phyloP scores from a whole-genome alignment of 2,329 filamentous ascomycete species.

The Alternaria sp. region DNA sequence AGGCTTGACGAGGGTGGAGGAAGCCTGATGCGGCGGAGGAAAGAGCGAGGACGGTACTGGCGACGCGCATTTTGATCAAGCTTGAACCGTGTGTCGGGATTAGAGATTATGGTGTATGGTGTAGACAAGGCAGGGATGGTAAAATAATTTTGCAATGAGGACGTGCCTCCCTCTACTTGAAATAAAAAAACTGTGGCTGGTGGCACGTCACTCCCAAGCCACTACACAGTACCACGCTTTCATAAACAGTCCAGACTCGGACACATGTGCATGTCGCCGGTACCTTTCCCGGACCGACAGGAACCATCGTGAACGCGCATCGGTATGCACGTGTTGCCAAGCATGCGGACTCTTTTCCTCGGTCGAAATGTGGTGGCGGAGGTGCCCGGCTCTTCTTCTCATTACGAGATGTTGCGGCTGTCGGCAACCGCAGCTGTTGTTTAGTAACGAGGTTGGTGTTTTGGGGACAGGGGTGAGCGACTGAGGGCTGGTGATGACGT shows the following conservation, averaged over 20 bases:
- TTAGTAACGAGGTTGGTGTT: neutral
- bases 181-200: neutral
- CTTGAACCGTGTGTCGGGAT: neutral
- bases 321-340: conserved; percentile 2
- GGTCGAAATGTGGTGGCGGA: conserved; percentile 14
- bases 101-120: neutral
- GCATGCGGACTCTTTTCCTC: conserved; percentile 6
- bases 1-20: conserved; percentile 14
- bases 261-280: conserved; percentile 13
- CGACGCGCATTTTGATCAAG: conserved; percentile 22
- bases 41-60: conserved; percentile 21
- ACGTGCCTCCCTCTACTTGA: neutral
- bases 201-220: conserved; percentile 8
- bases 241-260: neutral
- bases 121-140: neutral
- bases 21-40: conserved; percentile 24
- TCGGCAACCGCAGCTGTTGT: neutral
- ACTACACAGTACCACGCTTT: neutral
- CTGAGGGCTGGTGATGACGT: conserved; percentile 20
- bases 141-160: neutral
- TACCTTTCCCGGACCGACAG: conserved; percentile 14
- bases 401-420: conserved; percentile 1
- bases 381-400: neutral
- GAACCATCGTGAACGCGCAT: neutral
- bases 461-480: conserved; percentile 14